These are phyloP conservation scores for Ophiostoma fasciatum DNA, from an alignment of 2,329 filamentous ascomycete genomes.

Conservation along the genomic window DNA sequence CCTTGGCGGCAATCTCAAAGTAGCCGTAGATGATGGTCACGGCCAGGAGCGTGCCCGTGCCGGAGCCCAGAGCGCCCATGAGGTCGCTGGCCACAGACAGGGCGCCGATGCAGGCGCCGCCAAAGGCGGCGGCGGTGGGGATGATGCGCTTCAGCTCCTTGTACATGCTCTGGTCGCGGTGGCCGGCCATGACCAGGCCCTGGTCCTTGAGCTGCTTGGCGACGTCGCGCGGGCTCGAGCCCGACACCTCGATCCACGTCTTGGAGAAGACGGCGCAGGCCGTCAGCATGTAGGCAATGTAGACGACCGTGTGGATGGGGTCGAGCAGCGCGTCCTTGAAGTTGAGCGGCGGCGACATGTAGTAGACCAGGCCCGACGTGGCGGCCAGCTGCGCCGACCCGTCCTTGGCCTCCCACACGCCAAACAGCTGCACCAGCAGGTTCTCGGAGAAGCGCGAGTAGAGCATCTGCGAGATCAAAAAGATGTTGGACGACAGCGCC, in stretches of 20 bases:
- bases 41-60: constrained; percentile 93
- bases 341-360: constrained; percentile 98
- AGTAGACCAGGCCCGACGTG: constrained; percentile 88
- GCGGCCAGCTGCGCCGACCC: constrained; percentile 92
- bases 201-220: constrained; percentile 99
- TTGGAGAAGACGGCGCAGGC: constrained; percentile 94
- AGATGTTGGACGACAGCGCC: constrained; percentile 95
- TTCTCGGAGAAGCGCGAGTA: constrained; percentile 99
- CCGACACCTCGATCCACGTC: constrained; percentile 99
- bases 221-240: constrained; percentile 92
- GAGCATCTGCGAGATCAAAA: constrained; percentile 98
- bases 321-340: constrained; percentile 94
- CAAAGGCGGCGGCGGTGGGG: constrained; percentile 92
- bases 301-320: constrained; percentile 89
- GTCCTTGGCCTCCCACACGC: constrained; percentile 96
- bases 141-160: constrained; percentile 99
- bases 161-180: constrained; percentile 99
- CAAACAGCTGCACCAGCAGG: constrained; percentile 90
- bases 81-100: constrained; percentile 92
- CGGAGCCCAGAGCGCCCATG: constrained; percentile 86
- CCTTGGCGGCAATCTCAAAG: constrained; percentile 98
- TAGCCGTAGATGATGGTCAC: constrained; percentile 99
- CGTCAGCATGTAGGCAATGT: constrained; percentile 94
- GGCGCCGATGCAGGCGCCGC: constrained; percentile 96
- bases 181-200: constrained; percentile 97